Percentiles rank a stretch among this genome's conserved stretches.
These are phyloP conservation scores for Selenicereus undatus DNA, from an alignment of 148 eudicot species.

Conservation along the genomic window DNA sequence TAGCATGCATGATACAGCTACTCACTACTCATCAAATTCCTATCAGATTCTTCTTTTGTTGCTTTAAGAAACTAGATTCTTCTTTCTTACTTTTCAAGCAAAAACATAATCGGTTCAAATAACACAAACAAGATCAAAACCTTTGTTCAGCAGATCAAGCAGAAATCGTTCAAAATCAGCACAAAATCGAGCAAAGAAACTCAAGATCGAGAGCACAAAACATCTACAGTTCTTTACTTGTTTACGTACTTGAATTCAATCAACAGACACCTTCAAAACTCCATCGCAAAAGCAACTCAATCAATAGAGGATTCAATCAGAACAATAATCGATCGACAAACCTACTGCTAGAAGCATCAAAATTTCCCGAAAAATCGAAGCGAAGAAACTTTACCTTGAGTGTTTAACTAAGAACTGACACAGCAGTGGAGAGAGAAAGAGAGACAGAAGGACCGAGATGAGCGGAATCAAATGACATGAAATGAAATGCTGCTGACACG, in stretches of 20 bases:
- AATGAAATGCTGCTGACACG: conserved; percentile 9
- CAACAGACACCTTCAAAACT: not conserved
- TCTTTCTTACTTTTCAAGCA: no score
- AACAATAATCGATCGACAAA: not conserved
- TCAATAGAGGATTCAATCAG: not conserved
- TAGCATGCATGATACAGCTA: not conserved
- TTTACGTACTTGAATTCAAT: not conserved
- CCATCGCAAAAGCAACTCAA: not conserved
- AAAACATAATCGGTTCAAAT: not conserved
- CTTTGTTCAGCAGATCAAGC: not conserved
- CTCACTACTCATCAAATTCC: not conserved
- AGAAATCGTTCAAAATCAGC: not conserved
- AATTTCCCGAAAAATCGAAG: not conserved
- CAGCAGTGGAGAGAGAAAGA: not conserved
- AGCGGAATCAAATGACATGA: conserved; percentile 14
- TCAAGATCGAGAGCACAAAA: not conserved
- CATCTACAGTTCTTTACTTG: not conserved
- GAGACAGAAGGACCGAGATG: not conserved
- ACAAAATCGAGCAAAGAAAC: not conserved
- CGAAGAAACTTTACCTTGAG: conserved; percentile 7
- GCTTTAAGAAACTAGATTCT: not conserved
- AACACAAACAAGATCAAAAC: not conserved
- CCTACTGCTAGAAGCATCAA: not conserved
- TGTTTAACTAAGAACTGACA: not conserved
- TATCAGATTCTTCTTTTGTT: not conserved